Conservation (phyloP, 768 basidiomycete species). For the Tulasnella sp. region DNA sequence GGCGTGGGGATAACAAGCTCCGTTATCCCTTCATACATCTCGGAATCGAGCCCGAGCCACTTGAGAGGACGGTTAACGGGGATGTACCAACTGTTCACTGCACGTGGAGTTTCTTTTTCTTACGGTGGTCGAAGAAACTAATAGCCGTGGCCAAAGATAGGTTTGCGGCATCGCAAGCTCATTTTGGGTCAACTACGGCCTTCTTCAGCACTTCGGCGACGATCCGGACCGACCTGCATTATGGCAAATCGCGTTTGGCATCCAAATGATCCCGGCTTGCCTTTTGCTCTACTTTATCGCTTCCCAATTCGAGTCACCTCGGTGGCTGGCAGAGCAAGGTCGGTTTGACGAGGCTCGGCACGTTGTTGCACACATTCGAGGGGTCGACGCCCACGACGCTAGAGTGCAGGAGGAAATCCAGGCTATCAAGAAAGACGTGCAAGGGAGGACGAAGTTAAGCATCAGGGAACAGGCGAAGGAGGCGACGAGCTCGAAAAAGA, state of each 20-base stretch:
- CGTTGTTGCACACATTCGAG: conserved; percentile 65
- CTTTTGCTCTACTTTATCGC: conserved; percentile 47
- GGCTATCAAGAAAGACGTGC: conserved; percentile 49
- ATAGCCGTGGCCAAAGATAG: background rate
- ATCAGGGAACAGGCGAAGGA: conserved; percentile 36
- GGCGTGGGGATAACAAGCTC: conserved; percentile 29
- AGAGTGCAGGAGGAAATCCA: conserved; percentile 58
- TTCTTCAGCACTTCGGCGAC: conserved; percentile 7
- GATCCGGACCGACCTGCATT: conserved; percentile 32
- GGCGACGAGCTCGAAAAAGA: conserved; percentile 65
- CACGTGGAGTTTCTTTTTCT: conserved; percentile 10
- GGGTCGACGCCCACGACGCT: conserved; percentile 41
- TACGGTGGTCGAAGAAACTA: background rate
- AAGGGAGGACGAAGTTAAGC: conserved; percentile 37
- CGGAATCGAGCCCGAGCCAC: conserved; percentile 47
- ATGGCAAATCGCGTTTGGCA: conserved; percentile 72
- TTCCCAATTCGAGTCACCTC: conserved; percentile 66
- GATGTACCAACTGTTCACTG: conserved; percentile 29
- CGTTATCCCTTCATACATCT: conserved; percentile 49
- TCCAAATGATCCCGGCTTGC: conserved; percentile 73
- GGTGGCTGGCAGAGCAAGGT: conserved; percentile 69
- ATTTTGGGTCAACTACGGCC: conserved; percentile 14
- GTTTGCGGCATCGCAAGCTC: conserved; percentile 8
- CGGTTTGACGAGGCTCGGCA: conserved; percentile 49
- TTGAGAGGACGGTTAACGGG: conserved; percentile 50